A percentile compares a stretch with the other conserved stretches of the same genome.
Evolutionary conservation across 768 basidiomycete genomes (phyloP).

Genomic region (Calocybe gangraenosa): DNA sequence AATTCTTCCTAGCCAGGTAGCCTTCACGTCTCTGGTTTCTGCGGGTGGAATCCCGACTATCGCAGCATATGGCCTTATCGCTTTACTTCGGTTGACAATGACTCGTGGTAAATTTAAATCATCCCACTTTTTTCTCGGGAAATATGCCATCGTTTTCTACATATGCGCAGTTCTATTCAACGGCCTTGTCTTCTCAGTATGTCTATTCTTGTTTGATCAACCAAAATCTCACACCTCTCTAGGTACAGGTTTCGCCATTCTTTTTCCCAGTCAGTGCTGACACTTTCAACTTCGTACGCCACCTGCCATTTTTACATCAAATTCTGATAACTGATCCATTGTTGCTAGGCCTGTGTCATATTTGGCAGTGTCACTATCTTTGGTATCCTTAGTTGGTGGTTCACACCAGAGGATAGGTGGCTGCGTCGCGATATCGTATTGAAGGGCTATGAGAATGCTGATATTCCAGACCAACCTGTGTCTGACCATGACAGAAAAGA

Average conservation of each 20-base stretch:
- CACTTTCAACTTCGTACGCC: constrained; percentile 82
- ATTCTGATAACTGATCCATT: constrained; percentile 3
- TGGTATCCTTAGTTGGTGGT: constrained; percentile 72
- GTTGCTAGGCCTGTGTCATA: constrained; percentile 64
- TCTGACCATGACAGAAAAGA: too few species aligned
- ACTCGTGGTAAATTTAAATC: constrained; percentile 72
- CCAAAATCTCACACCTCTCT: constrained; percentile 8
- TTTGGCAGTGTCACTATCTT: constrained; percentile 77
- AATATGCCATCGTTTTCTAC: constrained; percentile 65
- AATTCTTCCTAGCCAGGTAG: constrained; percentile 85
- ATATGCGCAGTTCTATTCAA: constrained; percentile 68
- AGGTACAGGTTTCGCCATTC: constrained; percentile 87
- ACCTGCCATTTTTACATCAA: neutral
- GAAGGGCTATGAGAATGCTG: constrained; percentile 37
- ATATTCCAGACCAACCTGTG: constrained; percentile 8
- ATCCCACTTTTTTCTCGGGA: constrained; percentile 72
- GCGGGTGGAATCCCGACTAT: constrained; percentile 86
- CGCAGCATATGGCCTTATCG: constrained; percentile 83
- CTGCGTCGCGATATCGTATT: constrained; percentile 60
- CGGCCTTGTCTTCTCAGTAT: constrained; percentile 64
- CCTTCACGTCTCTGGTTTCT: constrained; percentile 87
- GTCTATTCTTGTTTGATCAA: constrained; percentile 19
- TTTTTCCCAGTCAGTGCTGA: constrained; percentile 74
- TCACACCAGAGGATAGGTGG: constrained; percentile 80
- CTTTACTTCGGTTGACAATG: constrained; percentile 68